Conservation (phyloP, 1,139 yeast species). For the Torulaspora globosa region DNA sequence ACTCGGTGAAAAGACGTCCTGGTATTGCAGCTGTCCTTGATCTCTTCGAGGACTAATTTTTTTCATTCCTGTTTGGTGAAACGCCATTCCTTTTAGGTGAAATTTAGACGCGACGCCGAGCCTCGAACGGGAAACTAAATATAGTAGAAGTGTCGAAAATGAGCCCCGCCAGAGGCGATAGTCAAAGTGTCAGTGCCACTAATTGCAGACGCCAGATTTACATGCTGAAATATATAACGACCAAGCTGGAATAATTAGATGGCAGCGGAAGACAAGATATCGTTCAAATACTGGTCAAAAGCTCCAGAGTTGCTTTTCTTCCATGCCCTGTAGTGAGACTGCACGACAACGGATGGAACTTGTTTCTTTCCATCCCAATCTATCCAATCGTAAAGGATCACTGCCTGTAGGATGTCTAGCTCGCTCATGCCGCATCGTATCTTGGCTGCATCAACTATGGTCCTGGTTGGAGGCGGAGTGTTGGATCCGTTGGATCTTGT, state of each 20-base stretch:
- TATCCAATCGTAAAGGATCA: conserved; percentile 38
- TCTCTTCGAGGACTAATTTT: not conserved
- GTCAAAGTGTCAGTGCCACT: not conserved
- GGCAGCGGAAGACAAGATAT: not conserved
- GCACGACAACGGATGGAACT: conserved; percentile 12
- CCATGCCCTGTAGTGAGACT: conserved; percentile 12
- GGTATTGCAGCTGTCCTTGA: too few relatives aligned
- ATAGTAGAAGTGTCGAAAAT: not conserved
- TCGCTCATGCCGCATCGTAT: conserved; percentile 24
- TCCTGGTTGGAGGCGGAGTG: not conserved
- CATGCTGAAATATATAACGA: not conserved
- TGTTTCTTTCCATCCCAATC: conserved; percentile 14
- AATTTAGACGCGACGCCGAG: conserved; percentile 3
- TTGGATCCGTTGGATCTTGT: conserved; percentile 2
- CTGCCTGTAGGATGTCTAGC: conserved; percentile 30
- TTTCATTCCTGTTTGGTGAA: conserved; percentile 3
- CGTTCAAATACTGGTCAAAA: not conserved
- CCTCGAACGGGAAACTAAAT: conserved; percentile 3
- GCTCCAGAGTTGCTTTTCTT: not conserved
- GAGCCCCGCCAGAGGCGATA: not conserved
- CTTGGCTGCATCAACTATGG: conserved; percentile 2
- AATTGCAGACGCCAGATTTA: not conserved
- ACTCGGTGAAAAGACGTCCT: too few relatives aligned
- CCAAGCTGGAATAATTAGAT: too few relatives aligned
- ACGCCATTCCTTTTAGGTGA: conserved; percentile 1